Percentiles rank a stretch among this genome's conserved stretches.
phyloP scores from a whole-genome alignment of 768 basidiomycete genomes.

The Mycena indigotica region DNA sequence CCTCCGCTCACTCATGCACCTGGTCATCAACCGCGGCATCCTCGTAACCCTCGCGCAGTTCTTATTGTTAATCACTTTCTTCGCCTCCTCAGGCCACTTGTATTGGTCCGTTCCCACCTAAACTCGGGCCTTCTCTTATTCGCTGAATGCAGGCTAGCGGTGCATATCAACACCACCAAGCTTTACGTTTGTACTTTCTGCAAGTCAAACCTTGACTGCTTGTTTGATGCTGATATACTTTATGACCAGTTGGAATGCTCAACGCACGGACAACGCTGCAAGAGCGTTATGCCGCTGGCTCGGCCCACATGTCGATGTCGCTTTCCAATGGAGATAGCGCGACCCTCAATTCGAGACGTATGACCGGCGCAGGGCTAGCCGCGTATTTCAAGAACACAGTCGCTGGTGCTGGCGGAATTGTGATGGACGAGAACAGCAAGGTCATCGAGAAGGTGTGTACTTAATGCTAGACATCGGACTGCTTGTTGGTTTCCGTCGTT shows the following conservation, averaged over 20 bases:
- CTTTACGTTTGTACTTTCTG: constrained; percentile 54
- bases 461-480: too few relatives aligned
- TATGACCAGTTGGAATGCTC: constrained; percentile 24
- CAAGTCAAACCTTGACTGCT: constrained; percentile 34
- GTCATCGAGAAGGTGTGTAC: background rate
- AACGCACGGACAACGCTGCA: constrained; percentile 16
- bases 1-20: constrained; percentile 42
- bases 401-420: background rate
- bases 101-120: constrained; percentile 36
- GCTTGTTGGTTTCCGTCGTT: too few relatives aligned
- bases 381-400: background rate
- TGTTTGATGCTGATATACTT: constrained; percentile 13
- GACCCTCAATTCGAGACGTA: background rate
- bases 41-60: constrained; percentile 48
- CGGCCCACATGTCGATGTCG: constrained; percentile 18
- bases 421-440: background rate
- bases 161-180: constrained; percentile 51
- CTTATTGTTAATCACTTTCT: constrained; percentile 44
- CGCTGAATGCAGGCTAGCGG: constrained; percentile 41
- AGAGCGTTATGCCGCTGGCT: constrained; percentile 8
- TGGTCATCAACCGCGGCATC: constrained; percentile 44
- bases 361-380: background rate
- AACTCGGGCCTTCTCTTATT: background rate
- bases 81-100: constrained; percentile 35
- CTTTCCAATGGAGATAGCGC: constrained; percentile 1